phyloP scores from a whole-genome alignment of 192 early-diverging fungal species.

The Coemansia aciculifera region DNA sequence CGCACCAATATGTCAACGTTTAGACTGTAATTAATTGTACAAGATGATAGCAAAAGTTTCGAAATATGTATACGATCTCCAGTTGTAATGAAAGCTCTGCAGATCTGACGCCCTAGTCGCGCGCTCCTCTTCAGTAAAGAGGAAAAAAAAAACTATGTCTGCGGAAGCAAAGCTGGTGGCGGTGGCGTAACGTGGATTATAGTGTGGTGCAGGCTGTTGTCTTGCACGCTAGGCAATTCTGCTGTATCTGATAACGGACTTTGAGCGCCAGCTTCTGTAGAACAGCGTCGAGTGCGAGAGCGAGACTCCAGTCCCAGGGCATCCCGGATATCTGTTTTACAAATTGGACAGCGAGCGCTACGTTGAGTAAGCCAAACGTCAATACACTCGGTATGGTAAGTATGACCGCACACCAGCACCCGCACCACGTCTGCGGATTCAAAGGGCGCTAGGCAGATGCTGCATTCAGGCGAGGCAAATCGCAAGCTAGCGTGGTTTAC shows the following conservation, averaged over 20 bases:
- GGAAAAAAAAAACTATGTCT: neutral
- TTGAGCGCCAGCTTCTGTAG: neutral
- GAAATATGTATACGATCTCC: no score
- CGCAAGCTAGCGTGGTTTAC: constrained; percentile 12
- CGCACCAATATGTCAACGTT: neutral
- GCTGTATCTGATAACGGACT: neutral
- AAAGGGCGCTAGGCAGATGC: constrained; percentile 64
- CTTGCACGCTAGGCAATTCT: neutral
- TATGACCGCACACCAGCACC: constrained; percentile 62
- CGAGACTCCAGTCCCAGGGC: constrained; percentile 32
- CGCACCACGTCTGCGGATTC: constrained; percentile 59
- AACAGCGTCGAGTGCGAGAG: neutral
- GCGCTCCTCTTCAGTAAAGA: neutral
- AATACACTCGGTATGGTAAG: constrained; percentile 65
- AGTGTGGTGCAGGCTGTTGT: constrained; percentile 2
- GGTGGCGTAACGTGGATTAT: constrained; percentile 18
- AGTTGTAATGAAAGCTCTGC: no score
- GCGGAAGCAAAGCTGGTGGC: constrained; percentile 4
- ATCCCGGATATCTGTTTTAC: constrained; percentile 32
- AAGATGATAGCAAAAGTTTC: neutral
- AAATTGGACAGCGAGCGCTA: constrained; percentile 44
- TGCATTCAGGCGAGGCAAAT: constrained; percentile 58
- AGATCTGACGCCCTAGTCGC: neutral
- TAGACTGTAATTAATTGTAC: neutral
- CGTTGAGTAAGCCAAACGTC: constrained; percentile 57